phyloP scores from a whole-genome alignment of 371 early-diverging fungal genomes.

The Saksenaea oblongispora region DNA sequence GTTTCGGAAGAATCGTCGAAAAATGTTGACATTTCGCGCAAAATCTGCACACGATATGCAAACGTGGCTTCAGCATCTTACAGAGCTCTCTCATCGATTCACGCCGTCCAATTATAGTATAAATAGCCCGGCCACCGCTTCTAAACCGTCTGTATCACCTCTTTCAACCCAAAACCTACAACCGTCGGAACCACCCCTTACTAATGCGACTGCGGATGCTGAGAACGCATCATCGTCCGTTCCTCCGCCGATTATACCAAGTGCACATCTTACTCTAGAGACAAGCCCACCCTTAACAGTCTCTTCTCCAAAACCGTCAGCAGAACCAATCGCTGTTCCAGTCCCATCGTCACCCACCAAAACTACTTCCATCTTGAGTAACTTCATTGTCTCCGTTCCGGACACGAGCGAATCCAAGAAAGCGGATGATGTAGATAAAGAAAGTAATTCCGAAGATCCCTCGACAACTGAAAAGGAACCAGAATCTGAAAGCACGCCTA shows the following conservation, averaged over 20 bases:
- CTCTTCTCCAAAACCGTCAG: neutral
- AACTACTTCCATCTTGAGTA: neutral
- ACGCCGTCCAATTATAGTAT: conserved; percentile 7
- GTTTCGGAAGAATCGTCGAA: conserved; percentile 2
- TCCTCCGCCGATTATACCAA: too few relatives aligned
- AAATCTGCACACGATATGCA: conserved; percentile 44
- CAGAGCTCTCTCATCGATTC: conserved; percentile 26
- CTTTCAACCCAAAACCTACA: neutral
- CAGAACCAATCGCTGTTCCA: neutral
- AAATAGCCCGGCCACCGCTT: neutral
- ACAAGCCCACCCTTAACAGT: neutral
- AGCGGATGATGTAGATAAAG: neutral
- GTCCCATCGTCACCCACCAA: neutral
- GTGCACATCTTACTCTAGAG: too few relatives aligned
- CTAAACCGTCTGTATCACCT: neutral
- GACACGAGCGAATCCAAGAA: neutral
- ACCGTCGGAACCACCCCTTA: neutral
- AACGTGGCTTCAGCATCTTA: conserved; percentile 33
- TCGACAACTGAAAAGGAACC: neutral
- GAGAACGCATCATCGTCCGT: too few relatives aligned
- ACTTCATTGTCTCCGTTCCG: neutral
- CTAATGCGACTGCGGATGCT: neutral
- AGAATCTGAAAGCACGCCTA: neutral
- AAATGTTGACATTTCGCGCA: conserved; percentile 29
- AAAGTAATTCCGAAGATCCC: neutral